Conservation (phyloP, 2,329 filamentous ascomycete genomes). For the Triangularia verruculosa region DNA sequence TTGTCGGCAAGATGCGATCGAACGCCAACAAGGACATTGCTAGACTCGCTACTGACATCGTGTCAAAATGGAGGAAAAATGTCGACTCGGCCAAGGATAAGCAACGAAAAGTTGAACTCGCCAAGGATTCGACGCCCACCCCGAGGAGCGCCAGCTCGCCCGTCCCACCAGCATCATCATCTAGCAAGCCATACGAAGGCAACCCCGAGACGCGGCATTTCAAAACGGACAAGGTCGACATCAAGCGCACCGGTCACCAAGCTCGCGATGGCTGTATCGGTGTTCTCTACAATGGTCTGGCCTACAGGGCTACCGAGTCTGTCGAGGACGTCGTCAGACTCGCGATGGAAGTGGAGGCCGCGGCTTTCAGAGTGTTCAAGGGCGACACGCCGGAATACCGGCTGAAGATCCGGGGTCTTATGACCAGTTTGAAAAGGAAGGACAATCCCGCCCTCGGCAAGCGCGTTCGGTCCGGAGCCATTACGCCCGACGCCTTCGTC, state of each 20-base stretch:
- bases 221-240: slow-evolving; percentile 76
- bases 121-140: slow-evolving; percentile 25
- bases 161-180: slow-evolving; percentile 35
- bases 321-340: slow-evolving; percentile 68
- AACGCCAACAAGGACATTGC: slow-evolving; percentile 81
- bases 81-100: slow-evolving; percentile 63
- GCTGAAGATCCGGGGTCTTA: slow-evolving; percentile 86
- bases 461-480: slow-evolving; percentile 71
- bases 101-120: slow-evolving; percentile 39
- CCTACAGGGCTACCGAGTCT: slow-evolving; percentile 67
- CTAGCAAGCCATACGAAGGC: slow-evolving; percentile 52
- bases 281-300: slow-evolving; percentile 88
- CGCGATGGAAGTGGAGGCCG: slow-evolving; percentile 78
- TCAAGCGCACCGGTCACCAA: slow-evolving; percentile 68
- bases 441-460: slow-evolving; percentile 75
- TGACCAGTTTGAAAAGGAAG: slow-evolving; percentile 91
- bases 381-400: slow-evolving; percentile 71
- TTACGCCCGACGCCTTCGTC: slow-evolving; percentile 72
- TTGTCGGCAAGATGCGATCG: slow-evolving; percentile 75
- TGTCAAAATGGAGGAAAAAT: slow-evolving; percentile 81
- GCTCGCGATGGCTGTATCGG: slow-evolving; percentile 83
- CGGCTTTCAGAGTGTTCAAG: slow-evolving; percentile 67
- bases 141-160: slow-evolving; percentile 54
- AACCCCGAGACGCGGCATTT: slow-evolving; percentile 77
- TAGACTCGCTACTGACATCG: slow-evolving; percentile 73